Evolutionary conservation across 2,329 filamentous ascomycete species (phyloP), one percentile per base, ranked within the genome.

Genomic region (Fusarium xylarioides): DNA sequence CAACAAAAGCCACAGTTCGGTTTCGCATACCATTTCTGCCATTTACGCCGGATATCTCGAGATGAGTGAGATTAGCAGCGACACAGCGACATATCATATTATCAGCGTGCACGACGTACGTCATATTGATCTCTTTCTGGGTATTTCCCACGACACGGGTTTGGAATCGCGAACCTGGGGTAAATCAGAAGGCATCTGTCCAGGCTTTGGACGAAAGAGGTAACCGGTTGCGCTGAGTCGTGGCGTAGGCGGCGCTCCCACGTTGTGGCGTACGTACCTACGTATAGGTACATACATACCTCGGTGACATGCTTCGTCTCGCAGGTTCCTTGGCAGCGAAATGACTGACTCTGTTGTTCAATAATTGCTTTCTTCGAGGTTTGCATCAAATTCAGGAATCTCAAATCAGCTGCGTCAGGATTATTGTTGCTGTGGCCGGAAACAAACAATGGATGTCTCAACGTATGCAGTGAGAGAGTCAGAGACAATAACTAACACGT

Each of bases 231-330:
- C 50, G 42, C 34, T 5, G 52, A 56, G 59, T 58, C 52, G 55
- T 73, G 66, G 70, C 70, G 68, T 72, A 64, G 68, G 69, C 38
- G 69, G 69, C 68, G 63, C 42, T 60, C n/a, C 59, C 57, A 56
- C 35, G 50, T 53, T 56, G 63, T 68, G 63, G 65, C 63, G 32
- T 68, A 40, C 14, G 15, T n/a, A 23, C 12, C n/a, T 30, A n/a
- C 44, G 11, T 38, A 28, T 28, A 28, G 5, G 26, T 28, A 28
- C 26, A 7, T 28, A 28, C 26, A 54, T 34, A 56, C 35, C 28
- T 38, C 26, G 34, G 61, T 71, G 70, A 70, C 70, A 73, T 70
- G 38, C 35, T 47, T 44, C n/a, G 56, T 30, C 32, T 62, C 40
- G 37, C 26, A 46, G 30, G 57, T 63, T 44, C 49, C 38, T 56